Evolutionary conservation across 495 filamentous ascomycete genomes (phyloP), one percentile per base, ranked within the genome.

Genomic region (Daldinia caldariorum): DNA sequence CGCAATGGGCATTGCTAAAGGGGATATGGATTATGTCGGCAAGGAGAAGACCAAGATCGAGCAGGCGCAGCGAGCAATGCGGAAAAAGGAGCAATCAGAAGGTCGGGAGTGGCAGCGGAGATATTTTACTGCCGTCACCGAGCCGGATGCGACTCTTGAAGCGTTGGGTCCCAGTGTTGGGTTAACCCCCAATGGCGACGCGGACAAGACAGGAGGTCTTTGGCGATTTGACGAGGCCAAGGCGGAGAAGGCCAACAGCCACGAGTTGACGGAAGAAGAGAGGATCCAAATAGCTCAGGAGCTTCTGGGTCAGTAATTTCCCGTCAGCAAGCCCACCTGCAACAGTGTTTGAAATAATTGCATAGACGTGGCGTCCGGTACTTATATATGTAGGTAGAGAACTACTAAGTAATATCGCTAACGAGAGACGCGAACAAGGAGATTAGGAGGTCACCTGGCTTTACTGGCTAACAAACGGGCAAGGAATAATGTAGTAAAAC

Each of bases 41-140:
- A 70, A 74, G 5, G 90, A 94, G 81, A 99, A 99, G 82, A 85
- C 85, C 39, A 91, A 93, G 77, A 97, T 99, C 68, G 95, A 99
- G 79, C 93, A 92, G 62, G 88, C 88, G 32, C 96, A 99, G 81
- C 88, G 95, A 7, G 91, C 94, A 71, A 77, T 94, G 82, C 89
- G 95, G 69, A 91, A 89, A 77, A 84, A 85, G 73, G 95, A 99
- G 79, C 90, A 89, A 79, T 84, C 85, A 12, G 91, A 94, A 73
- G 89, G 90, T 37, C 83, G 85, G 43, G 89, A 91, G 65, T 99
- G 94, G 92, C 86, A 92, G 74, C 83, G 95, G 53, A 84, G 91
- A 51, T 97, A 94, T 79, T 99, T 99, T 81, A 89, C 79, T 10
- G 79, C 83, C 20, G 76, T 77, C 12, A 77, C 84, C 10, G 84